These are phyloP conservation scores for Ascochyta lentis DNA, from an alignment of 2,329 filamentous ascomycete genomes.

Conservation along the genomic window DNA sequence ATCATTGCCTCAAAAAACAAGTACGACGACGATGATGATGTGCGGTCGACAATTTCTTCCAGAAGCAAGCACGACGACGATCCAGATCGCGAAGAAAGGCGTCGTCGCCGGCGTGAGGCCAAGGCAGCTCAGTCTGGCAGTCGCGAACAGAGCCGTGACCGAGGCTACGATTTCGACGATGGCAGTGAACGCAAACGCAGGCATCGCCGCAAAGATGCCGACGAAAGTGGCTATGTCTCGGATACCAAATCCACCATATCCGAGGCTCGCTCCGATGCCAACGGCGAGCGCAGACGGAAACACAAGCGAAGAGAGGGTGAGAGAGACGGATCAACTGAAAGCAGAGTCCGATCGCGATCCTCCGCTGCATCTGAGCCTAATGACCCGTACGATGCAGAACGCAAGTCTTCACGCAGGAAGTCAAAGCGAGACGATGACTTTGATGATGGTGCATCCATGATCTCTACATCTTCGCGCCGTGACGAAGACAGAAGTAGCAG, in stretches of 20 bases:
- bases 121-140: slow-evolving; percentile 22
- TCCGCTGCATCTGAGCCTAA: slow-evolving; percentile 51
- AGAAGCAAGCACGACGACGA: slow-evolving; percentile 38
- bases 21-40: slow-evolving; percentile 32
- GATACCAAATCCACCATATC: slow-evolving; percentile 51
- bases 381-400: slow-evolving; percentile 48
- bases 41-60: slow-evolving; percentile 29
- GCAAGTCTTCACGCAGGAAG: slow-evolving; percentile 47
- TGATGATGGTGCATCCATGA: slow-evolving; percentile 52
- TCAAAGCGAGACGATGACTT: slow-evolving; percentile 52
- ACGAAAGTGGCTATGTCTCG: slow-evolving; percentile 48
- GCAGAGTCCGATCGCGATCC: slow-evolving; percentile 34
- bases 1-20: slow-evolving; percentile 35
- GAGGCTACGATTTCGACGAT: slow-evolving; percentile 41
- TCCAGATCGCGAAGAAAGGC: slow-evolving; percentile 40
- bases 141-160: slow-evolving; percentile 47
- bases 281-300: slow-evolving; percentile 44
- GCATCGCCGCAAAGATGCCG: slow-evolving; percentile 45
- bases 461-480: slow-evolving; percentile 49
- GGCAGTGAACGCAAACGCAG: slow-evolving; percentile 39
- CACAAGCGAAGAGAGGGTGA: slow-evolving; percentile 43
- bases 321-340: slow-evolving; percentile 41
- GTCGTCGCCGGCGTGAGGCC: slow-evolving; percentile 31
- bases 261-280: slow-evolving; percentile 46
- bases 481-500: slow-evolving; percentile 49